Evolutionary conservation across 345 rosid genomes (phyloP).

Genomic region (Populus alba): DNA sequence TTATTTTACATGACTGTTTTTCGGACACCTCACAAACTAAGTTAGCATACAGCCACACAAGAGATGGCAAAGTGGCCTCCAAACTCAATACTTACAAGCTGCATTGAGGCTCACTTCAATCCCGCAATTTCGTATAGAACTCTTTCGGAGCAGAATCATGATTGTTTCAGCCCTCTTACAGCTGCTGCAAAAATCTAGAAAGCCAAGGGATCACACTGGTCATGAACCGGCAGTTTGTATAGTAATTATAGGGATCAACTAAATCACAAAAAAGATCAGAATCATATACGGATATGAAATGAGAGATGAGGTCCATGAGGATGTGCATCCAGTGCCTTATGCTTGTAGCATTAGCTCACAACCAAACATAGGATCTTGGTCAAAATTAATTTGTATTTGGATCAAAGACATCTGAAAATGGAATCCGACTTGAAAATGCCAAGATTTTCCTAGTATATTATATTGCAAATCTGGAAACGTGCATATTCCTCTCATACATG

Average conservation of each 20-base stretch:
- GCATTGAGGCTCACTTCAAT: no score
- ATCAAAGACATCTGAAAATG: not conserved
- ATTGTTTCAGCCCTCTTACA: slow-evolving; percentile 36
- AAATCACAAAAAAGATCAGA: not conserved
- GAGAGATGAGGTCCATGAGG: not conserved
- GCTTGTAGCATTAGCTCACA: not conserved
- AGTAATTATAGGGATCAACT: not conserved
- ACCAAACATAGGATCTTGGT: not conserved
- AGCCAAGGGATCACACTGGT: not conserved
- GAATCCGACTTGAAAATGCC: not conserved
- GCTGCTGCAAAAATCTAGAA: slow-evolving; percentile 49
- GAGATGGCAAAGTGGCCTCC: no score
- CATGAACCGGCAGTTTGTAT: not conserved
- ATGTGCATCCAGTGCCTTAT: not conserved
- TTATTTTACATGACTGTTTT: no score
- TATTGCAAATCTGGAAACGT: not conserved
- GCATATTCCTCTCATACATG: not conserved
- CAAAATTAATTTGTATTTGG: not conserved
- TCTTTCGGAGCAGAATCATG: not conserved
- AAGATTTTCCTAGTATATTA: not conserved
- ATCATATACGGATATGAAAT: not conserved
- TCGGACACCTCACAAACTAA: no score
- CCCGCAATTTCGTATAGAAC: not conserved
- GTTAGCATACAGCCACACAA: no score
- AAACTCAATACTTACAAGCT: no score